Evolutionary conservation across 1,284 basidiomycete species (phyloP).

Genomic region (Volvariella volvacea): DNA sequence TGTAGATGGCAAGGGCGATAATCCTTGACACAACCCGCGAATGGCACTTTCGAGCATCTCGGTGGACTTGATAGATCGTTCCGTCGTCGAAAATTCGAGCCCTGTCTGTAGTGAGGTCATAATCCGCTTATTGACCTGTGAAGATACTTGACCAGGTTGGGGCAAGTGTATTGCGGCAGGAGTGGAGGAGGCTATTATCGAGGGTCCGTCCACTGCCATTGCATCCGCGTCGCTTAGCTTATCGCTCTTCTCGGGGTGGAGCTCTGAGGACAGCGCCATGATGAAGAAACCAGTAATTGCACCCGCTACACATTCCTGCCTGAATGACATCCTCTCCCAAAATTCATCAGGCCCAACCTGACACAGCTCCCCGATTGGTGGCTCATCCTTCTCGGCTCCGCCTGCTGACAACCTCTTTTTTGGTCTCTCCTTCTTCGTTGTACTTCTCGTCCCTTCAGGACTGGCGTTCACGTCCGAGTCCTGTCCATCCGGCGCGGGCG

Average conservation of each 20-base stretch:
- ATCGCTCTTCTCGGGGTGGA: too few relatives aligned
- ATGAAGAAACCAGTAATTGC: slow-evolving; percentile 89
- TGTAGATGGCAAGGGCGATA: too few relatives aligned
- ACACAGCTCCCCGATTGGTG: slow-evolving; percentile 41
- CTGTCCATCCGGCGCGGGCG: slow-evolving; percentile 14
- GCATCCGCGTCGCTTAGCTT: too few relatives aligned
- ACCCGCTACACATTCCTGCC: slow-evolving; percentile 85
- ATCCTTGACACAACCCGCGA: slow-evolving; percentile 63
- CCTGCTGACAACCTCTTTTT: slow-evolving; percentile 10
- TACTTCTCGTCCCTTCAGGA: slow-evolving; percentile 1
- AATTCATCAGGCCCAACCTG: slow-evolving; percentile 71
- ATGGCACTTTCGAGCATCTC: slow-evolving; percentile 64
- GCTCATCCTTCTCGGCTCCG: slow-evolving; percentile 27
- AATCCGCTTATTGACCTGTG: slow-evolving; percentile 62
- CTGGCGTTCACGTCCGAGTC: slow-evolving; percentile 8
- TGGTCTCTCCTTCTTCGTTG: slow-evolving; percentile 16
- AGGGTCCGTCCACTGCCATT: too few relatives aligned
- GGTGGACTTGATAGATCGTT: slow-evolving; percentile 61
- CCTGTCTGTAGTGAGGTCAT: slow-evolving; percentile 61
- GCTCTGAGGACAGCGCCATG: slow-evolving; percentile 33
- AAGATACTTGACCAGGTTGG: slow-evolving; percentile 54
- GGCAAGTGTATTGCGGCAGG: too few relatives aligned
- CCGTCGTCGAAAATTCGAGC: slow-evolving; percentile 70
- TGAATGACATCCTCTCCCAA: slow-evolving; percentile 92
- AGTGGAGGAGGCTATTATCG: slow-evolving; percentile 36